Evolutionary conservation across 352 stramenopile genomes (phyloP).

Genomic region (Phytophthora pini): DNA sequence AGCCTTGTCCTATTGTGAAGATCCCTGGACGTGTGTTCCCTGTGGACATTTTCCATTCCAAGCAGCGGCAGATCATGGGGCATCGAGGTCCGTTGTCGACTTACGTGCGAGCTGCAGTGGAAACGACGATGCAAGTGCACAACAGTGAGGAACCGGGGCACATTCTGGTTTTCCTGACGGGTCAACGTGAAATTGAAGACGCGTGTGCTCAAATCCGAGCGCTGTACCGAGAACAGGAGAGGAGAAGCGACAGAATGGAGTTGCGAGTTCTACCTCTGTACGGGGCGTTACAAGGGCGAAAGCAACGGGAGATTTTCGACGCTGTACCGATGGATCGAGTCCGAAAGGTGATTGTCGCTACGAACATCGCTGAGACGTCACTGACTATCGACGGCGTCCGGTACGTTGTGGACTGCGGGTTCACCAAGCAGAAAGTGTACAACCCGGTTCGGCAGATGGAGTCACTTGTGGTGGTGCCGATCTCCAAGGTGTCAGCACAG

Average conservation of each 20-base stretch:
- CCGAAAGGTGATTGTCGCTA: slow-evolving; percentile 90
- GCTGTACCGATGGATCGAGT: slow-evolving; percentile 71
- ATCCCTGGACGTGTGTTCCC: slow-evolving; percentile 94
- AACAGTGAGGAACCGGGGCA: slow-evolving; percentile 72
- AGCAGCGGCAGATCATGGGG: slow-evolving; percentile 82
- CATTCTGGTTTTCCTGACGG: slow-evolving; percentile 96
- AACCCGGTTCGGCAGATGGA: slow-evolving; percentile 80
- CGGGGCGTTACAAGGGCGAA: slow-evolving; percentile 92
- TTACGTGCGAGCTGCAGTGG: slow-evolving; percentile 73
- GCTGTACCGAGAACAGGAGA: slow-evolving; percentile 33
- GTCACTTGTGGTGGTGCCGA: slow-evolving; percentile 93
- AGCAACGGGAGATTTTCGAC: slow-evolving; percentile 96
- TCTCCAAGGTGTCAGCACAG: slow-evolving; percentile 95
- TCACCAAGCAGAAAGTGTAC: slow-evolving; percentile 95
- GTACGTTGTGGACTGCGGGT: slow-evolving; percentile 82
- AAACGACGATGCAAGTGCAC: slow-evolving; percentile 84
- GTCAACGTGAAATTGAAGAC: slow-evolving; percentile 94
- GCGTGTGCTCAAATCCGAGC: slow-evolving; percentile 87
- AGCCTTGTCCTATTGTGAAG: slow-evolving; percentile 79
- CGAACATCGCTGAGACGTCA: slow-evolving; percentile 97
- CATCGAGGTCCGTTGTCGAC: slow-evolving; percentile 61
- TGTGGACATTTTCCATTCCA: slow-evolving; percentile 95
- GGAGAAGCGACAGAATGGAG: slow-evolving; percentile 39
- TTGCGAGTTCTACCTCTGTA: slow-evolving; percentile 94
- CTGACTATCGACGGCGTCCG: slow-evolving; percentile 98